Evolutionary conservation across 768 basidiomycete species (phyloP).

Genomic region (Tephrocybe sp.): DNA sequence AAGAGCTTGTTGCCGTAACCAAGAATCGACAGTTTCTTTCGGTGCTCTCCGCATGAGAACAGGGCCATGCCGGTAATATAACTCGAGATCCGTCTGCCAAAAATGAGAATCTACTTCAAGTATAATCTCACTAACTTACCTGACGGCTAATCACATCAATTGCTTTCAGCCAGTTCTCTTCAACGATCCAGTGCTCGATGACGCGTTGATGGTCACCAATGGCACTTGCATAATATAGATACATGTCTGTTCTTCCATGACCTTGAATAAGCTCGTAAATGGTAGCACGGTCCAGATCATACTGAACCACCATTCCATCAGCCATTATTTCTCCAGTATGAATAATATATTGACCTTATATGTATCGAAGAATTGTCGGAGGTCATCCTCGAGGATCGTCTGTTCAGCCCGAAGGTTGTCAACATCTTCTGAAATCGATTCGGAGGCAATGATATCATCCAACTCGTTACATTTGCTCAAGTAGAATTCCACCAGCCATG

Average conservation of each 20-base stretch:
- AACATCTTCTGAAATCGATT: constrained; percentile 74
- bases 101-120: constrained; percentile 7
- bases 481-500: constrained; percentile 98
- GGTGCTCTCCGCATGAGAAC: constrained; percentile 84
- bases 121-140: constrained; percentile 38
- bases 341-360: constrained; percentile 64
- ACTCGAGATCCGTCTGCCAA: constrained; percentile 69
- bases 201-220: constrained; percentile 84
- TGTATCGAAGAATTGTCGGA: constrained; percentile 88
- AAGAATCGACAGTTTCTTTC: constrained; percentile 88
- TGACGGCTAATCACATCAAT: constrained; percentile 90
- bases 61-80: constrained; percentile 92
- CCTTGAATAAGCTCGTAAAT: constrained; percentile 91
- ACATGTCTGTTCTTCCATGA: constrained; percentile 91
- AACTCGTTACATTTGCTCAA: constrained; percentile 95
- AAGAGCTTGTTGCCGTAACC: constrained; percentile 79
- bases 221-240: constrained; percentile 81
- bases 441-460: constrained; percentile 90
- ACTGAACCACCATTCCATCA: constrained; percentile 38
- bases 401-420: constrained; percentile 83
- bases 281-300: constrained; percentile 79
- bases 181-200: constrained; percentile 87
- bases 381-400: constrained; percentile 85
- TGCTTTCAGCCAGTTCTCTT: constrained; percentile 90
- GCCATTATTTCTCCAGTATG: background rate